Evolutionary conservation across 768 basidiomycete genomes (phyloP).

Genomic region (Leucocoprinus birnbaumii): DNA sequence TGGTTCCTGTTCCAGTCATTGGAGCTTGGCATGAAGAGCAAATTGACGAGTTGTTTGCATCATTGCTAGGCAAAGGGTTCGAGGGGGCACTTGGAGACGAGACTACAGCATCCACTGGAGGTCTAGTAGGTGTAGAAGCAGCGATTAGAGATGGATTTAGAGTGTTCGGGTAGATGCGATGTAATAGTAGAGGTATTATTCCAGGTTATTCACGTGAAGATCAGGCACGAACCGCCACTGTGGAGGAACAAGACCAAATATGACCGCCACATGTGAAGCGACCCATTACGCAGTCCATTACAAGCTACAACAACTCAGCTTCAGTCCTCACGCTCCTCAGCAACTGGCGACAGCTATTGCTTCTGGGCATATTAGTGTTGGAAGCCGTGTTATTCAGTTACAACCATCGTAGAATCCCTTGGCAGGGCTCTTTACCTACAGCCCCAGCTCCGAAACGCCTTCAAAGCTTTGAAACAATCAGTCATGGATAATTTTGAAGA

Average conservation of each 20-base stretch:
- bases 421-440: not conserved
- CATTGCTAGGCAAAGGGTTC: slow-evolving; percentile 77
- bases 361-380: not conserved
- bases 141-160: slow-evolving; percentile 45
- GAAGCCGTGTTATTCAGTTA: not conserved
- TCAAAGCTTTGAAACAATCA: not conserved
- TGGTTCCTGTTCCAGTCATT: slow-evolving; percentile 76
- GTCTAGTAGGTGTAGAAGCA: slow-evolving; percentile 27
- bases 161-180: slow-evolving; percentile 51
- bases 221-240: slow-evolving; percentile 21
- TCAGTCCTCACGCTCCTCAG: not conserved
- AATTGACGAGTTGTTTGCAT: slow-evolving; percentile 90
- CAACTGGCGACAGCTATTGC: not conserved
- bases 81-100: slow-evolving; percentile 32
- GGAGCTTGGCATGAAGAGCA: slow-evolving; percentile 95
- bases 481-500: slow-evolving; percentile 56
- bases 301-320: not conserved
- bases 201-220: slow-evolving; percentile 11
- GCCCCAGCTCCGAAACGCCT: not conserved
- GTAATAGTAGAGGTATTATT: not conserved
- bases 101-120: slow-evolving; percentile 22
- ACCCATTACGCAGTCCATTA: slow-evolving; percentile 5
- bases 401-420: no score
- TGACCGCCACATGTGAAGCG: slow-evolving; percentile 7
- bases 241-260: slow-evolving; percentile 41